These are phyloP conservation scores for Tylopilus vinaceipallidus DNA, from an alignment of 768 basidiomycete species.

Conservation along the genomic window DNA sequence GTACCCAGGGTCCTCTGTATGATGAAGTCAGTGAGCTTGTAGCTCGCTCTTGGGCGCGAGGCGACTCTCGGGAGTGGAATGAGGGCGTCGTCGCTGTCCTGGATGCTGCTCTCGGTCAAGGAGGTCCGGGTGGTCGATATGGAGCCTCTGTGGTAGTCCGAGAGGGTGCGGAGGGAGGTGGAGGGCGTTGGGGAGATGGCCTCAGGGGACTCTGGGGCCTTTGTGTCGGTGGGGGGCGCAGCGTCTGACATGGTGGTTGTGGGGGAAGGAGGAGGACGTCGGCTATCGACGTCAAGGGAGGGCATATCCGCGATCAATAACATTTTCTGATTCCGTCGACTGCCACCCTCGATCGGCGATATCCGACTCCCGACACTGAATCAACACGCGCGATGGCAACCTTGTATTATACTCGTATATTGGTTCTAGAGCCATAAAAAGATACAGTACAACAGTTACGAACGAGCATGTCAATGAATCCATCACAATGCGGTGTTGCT, in stretches of 20 bases:
- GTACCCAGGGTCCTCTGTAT: constrained; percentile 87
- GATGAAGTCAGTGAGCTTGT: constrained; percentile 73
- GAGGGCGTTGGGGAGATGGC: background rate
- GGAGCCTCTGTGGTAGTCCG: constrained; percentile 59
- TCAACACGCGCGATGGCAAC: too few species aligned
- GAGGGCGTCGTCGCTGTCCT: constrained; percentile 36
- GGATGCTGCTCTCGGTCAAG: constrained; percentile 47
- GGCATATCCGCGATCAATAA: background rate
- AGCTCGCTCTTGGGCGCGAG: constrained; percentile 59
- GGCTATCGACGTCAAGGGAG: constrained; percentile 14
- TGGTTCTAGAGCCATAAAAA: constrained; percentile 1
- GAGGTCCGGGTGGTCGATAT: constrained; percentile 69
- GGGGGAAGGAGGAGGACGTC: constrained; percentile 9
- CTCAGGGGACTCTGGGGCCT: constrained; percentile 4
- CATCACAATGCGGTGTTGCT: constrained; percentile 1
- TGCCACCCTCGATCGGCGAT: constrained; percentile 22
- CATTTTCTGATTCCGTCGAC: constrained; percentile 13
- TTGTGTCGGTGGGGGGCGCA: too few species aligned
- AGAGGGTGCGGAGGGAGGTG: constrained; percentile 28
- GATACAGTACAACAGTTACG: constrained; percentile 12
- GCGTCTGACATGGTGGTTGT: constrained; percentile 20
- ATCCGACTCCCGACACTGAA: constrained; percentile 19
- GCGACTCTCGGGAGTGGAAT: constrained; percentile 34
- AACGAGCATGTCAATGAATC: background rate
- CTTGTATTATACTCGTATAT: constrained; percentile 23